These are phyloP conservation scores for Aspergillus sp. DNA, from an alignment of 2,329 filamentous ascomycete genomes.

Conservation along the genomic window DNA sequence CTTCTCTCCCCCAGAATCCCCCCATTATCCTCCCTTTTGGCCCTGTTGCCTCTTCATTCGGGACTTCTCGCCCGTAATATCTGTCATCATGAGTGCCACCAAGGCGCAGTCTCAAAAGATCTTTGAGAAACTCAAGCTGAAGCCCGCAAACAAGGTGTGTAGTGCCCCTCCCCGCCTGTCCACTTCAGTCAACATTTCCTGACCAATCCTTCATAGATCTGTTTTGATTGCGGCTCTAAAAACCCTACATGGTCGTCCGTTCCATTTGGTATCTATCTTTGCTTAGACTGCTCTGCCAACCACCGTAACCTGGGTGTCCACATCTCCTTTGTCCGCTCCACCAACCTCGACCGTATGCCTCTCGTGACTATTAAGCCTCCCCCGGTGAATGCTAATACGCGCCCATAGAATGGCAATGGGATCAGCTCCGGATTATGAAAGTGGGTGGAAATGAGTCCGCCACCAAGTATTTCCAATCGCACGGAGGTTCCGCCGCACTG, in stretches of 20 bases:
- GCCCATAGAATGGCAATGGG: slow-evolving; percentile 89
- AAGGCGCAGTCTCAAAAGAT: slow-evolving; percentile 96
- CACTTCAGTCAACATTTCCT: slow-evolving; percentile 2
- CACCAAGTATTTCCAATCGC: slow-evolving; percentile 96
- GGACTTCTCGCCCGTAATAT: slow-evolving; percentile 5
- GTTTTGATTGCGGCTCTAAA: slow-evolving; percentile 97
- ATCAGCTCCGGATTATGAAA: slow-evolving; percentile 95
- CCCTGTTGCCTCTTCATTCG: slow-evolving; percentile 3
- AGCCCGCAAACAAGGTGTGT: slow-evolving; percentile 88
- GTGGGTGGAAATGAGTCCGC: slow-evolving; percentile 97
- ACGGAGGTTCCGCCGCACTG: slow-evolving; percentile 88
- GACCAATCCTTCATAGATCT: slow-evolving; percentile 61
- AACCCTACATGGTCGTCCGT: slow-evolving; percentile 99
- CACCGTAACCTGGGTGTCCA: slow-evolving; percentile 97
- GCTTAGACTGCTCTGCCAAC: slow-evolving; percentile 94
- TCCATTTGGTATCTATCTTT: slow-evolving; percentile 95
- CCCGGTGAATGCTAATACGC: slow-evolving; percentile 21
- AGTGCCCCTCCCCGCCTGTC: slow-evolving; percentile 25
- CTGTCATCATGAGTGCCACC: slow-evolving; percentile 63
- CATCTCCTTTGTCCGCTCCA: slow-evolving; percentile 98
- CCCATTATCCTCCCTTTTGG: slow-evolving; percentile 1
- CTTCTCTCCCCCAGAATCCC: slow-evolving; percentile 8
- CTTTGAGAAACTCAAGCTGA: slow-evolving; percentile 95
- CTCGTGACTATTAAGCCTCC: neutral
- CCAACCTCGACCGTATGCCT: slow-evolving; percentile 90